Percentiles rank a stretch among this genome's conserved stretches.
Conservation (phyloP, 192 early-diverging fungal genomes). For the Backusella westeae region DNA sequence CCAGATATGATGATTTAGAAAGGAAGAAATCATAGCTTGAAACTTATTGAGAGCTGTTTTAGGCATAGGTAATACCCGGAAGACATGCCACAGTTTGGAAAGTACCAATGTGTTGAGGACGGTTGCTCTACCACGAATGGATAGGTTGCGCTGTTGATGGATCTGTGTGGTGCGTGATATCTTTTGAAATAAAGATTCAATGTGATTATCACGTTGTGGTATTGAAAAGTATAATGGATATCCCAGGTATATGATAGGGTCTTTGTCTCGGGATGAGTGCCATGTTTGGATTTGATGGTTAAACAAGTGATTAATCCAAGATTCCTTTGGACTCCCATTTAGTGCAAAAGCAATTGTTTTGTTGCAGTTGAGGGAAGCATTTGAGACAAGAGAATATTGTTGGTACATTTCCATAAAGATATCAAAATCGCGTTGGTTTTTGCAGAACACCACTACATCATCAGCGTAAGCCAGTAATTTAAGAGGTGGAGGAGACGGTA, state of each 20-base stretch:
- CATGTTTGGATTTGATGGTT: background rate
- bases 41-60: background rate
- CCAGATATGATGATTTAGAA: background rate
- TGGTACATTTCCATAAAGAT: no score
- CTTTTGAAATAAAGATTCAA: background rate
- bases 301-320: background rate
- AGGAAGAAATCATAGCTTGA: background rate
- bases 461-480: no score
- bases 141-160: background rate
- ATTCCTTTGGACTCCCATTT: background rate
- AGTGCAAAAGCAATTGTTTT: constrained; percentile 10
- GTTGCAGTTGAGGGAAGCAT: no score
- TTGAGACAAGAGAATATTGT: no score
- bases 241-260: constrained; percentile 10
- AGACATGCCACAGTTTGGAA: constrained; percentile 22
- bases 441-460: no score
- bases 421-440: no score
- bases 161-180: background rate
- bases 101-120: constrained; percentile 9
- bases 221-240: constrained; percentile 14
- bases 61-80: background rate
- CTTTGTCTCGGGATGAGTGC: background rate
- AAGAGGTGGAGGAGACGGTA: no score
- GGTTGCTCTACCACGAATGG: constrained; percentile 8
- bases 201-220: background rate